Percentiles rank a stretch among this genome's conserved stretches.
phyloP scores from a whole-genome alignment of 176 grass and related monocot species.

The Hsuehochloa calcarea region DNA sequence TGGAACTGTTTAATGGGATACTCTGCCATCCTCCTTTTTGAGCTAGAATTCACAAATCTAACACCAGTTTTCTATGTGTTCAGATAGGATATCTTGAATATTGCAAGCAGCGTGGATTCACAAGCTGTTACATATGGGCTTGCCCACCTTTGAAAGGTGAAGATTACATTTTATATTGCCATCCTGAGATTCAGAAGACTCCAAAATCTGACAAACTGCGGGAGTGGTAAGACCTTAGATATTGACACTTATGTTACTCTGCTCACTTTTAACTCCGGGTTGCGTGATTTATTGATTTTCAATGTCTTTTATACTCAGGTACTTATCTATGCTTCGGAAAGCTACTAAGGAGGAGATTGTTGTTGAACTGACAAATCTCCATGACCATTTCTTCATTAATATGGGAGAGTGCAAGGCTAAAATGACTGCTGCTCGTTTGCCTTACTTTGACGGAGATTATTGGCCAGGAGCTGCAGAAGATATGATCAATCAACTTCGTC shows the following conservation, averaged over 20 bases:
- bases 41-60: conserved; percentile 18
- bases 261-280: not conserved
- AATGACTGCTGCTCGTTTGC: conserved; percentile 90
- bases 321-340: conserved; percentile 96
- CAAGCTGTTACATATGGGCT: conserved; percentile 99
- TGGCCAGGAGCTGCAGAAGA: conserved; percentile 99
- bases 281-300: conserved; percentile 27
- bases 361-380: conserved; percentile 86
- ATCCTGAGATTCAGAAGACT: conserved; percentile 99
- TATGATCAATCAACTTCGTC: conserved; percentile 94
- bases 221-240: conserved; percentile 69
- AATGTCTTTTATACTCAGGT: conserved; percentile 53
- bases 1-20: not conserved
- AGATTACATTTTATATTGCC: conserved; percentile 99
- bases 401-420: conserved; percentile 92
- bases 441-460: conserved; percentile 98
- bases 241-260: not conserved
- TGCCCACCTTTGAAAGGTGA: conserved; percentile 97
- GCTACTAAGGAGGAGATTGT: conserved; percentile 90
- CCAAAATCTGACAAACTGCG: conserved; percentile 98
- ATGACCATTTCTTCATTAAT: conserved; percentile 87
- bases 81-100: conserved; percentile 99
- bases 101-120: conserved; percentile 97
- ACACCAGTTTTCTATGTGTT: conserved; percentile 33
- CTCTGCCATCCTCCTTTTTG: not conserved